These are phyloP conservation scores for Cyphellophora europaea DNA, from an alignment of 2,329 filamentous ascomycete genomes.

Conservation along the genomic window DNA sequence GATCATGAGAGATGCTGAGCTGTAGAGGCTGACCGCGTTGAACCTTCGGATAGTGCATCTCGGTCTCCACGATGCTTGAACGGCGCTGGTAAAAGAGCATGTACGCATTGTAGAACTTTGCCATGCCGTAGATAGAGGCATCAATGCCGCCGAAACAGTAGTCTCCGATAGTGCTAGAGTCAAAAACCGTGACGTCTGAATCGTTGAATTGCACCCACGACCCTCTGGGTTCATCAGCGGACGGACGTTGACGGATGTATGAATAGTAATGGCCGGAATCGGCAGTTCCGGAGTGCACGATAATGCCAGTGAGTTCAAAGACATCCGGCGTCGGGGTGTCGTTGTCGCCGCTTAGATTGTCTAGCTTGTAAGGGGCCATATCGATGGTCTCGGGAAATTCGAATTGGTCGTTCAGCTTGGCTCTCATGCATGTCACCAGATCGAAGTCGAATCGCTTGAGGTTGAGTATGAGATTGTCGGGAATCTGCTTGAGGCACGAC, in stretches of 20 bases:
- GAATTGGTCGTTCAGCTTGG: constrained; percentile 94
- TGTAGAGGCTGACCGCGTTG: constrained; percentile 42
- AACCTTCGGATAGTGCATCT: constrained; percentile 32
- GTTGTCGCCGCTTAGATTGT: constrained; percentile 60
- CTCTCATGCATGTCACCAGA: constrained; percentile 60
- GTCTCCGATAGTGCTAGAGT: constrained; percentile 61
- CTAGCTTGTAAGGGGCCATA: constrained; percentile 83
- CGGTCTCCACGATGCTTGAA: no score
- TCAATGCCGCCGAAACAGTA: constrained; percentile 70
- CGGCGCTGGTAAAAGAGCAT: constrained; percentile 95
- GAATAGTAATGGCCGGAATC: constrained; percentile 97
- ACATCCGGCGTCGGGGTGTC: constrained; percentile 55
- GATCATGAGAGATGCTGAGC: constrained; percentile 33
- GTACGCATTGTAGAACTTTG: constrained; percentile 75
- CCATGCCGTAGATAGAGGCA: constrained; percentile 35
- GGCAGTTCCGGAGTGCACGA: constrained; percentile 86
- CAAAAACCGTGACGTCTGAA: constrained; percentile 67
- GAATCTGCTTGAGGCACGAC: constrained; percentile 83
- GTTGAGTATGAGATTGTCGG: constrained; percentile 91
- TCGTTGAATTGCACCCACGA: constrained; percentile 94
- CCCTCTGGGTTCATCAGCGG: constrained; percentile 32
- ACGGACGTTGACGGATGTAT: constrained; percentile 73
- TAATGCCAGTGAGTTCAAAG: constrained; percentile 89
- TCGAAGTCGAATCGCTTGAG: constrained; percentile 55
- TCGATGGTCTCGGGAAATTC: constrained; percentile 76